These are phyloP conservation scores for Aspergillus fischeri DNA, from an alignment of 2,329 filamentous ascomycete species.

Conservation along the genomic window DNA sequence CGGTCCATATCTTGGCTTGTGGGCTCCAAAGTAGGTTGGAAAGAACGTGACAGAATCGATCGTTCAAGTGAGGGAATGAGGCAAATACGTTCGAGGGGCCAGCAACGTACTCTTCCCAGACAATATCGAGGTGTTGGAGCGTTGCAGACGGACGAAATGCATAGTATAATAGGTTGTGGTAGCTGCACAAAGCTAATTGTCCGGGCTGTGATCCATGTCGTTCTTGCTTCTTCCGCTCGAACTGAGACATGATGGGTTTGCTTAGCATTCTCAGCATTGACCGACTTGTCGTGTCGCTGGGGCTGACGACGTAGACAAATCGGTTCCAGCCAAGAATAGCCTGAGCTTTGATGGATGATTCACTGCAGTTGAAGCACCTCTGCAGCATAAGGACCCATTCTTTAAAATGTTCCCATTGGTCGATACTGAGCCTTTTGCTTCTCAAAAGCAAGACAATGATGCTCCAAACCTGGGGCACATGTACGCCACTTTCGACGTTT, in stretches of 20 bases:
- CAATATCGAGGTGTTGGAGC: constrained; percentile 62
- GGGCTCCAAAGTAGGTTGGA: constrained; percentile 59
- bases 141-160: constrained; percentile 67
- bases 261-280: constrained; percentile 61
- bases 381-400: constrained; percentile 77
- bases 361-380: constrained; percentile 75
- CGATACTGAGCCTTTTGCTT: constrained; percentile 53
- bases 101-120: constrained; percentile 73
- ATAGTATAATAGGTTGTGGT: constrained; percentile 81
- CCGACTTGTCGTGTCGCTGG: constrained; percentile 54
- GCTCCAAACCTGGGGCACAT: constrained; percentile 87
- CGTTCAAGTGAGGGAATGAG: constrained; percentile 48
- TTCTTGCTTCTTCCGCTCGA: constrained; percentile 61
- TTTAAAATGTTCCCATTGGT: constrained; percentile 67
- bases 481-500: constrained; percentile 54
- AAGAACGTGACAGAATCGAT: constrained; percentile 65
- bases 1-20: constrained; percentile 63
- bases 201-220: constrained; percentile 43
- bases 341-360: constrained; percentile 65
- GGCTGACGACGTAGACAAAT: constrained; percentile 69
- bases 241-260: constrained; percentile 64
- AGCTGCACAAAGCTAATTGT: constrained; percentile 64
- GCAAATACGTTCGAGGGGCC: constrained; percentile 56
- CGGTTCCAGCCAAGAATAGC: constrained; percentile 84
- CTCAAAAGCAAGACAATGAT: constrained; percentile 74